phyloP scores from a whole-genome alignment of 176 grass and related monocot species.

The Aegilops sharonensis region DNA sequence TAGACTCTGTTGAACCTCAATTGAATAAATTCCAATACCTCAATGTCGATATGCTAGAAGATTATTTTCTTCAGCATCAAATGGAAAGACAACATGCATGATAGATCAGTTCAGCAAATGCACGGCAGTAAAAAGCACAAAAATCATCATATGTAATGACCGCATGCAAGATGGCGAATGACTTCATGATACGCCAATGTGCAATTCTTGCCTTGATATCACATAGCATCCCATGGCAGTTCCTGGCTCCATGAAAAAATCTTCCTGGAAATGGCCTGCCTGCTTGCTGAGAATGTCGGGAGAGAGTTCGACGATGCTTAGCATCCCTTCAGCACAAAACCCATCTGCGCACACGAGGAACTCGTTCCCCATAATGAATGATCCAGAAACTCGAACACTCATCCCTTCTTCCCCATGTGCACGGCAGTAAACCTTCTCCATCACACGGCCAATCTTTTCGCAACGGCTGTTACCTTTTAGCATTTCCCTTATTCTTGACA shows the following conservation, averaged over 20 bases:
- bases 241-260: slow-evolving; percentile 63
- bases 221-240: slow-evolving; percentile 54
- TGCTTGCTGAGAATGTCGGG: slow-evolving; percentile 38
- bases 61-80: not conserved
- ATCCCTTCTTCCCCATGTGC: slow-evolving; percentile 48
- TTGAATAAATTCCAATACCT: not conserved
- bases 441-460: slow-evolving; percentile 64
- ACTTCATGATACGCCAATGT: slow-evolving; percentile 32
- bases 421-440: slow-evolving; percentile 59
- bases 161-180: not conserved
- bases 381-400: slow-evolving; percentile 58
- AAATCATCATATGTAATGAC: not conserved
- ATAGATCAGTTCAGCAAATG: not conserved
- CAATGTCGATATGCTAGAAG: not conserved
- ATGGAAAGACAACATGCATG: not conserved
- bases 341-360: slow-evolving; percentile 62
- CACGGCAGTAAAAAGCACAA: not conserved
- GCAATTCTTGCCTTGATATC: slow-evolving; percentile 57
- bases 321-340: slow-evolving; percentile 61
- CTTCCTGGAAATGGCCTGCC: slow-evolving; percentile 56
- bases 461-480: slow-evolving; percentile 36
- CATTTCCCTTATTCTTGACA: slow-evolving; percentile 62
- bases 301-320: slow-evolving; percentile 43
- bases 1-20: not conserved
- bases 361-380: slow-evolving; percentile 58